Conservation (phyloP, 805 yeast species). For the Metschnikowia henanensis region DNA sequence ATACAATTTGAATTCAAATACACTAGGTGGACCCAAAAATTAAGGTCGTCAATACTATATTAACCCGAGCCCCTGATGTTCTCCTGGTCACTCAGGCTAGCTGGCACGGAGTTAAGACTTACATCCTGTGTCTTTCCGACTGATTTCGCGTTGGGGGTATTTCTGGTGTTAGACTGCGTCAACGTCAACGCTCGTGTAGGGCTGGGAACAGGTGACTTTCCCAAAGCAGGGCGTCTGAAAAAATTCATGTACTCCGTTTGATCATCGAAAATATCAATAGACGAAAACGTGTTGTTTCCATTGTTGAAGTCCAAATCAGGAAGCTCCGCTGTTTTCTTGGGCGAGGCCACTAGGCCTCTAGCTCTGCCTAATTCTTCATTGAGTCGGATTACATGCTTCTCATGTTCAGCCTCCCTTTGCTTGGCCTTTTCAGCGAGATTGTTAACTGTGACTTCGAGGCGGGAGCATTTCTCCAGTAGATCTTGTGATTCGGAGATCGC, state of each 20-base stretch:
- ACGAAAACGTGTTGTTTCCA: no score
- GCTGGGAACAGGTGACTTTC: no score
- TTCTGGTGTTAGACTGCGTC: constrained; percentile 8
- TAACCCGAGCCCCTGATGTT: background rate
- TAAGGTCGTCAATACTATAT: background rate
- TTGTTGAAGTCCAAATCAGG: constrained; percentile 15
- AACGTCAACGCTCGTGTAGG: constrained; percentile 12
- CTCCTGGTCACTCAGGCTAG: background rate
- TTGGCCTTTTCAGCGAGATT: constrained; percentile 1
- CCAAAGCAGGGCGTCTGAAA: no score
- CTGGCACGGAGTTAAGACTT: background rate
- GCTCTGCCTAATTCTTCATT: constrained; percentile 10
- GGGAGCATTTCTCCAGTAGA: background rate
- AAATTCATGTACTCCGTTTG: no score
- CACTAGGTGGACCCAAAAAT: background rate
- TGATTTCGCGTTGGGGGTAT: background rate
- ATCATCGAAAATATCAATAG: no score
- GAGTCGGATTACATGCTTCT: constrained; percentile 6
- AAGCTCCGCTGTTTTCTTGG: constrained; percentile 4
- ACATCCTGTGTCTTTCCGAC: background rate
- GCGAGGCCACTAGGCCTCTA: background rate
- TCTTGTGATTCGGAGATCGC: background rate
- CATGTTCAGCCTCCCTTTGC: constrained; percentile 5
- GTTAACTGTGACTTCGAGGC: background rate
- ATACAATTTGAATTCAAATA: background rate